Evolutionary conservation across 164 flowering plant genomes (phyloP).

Genomic region (Hamamelis virginiana): DNA sequence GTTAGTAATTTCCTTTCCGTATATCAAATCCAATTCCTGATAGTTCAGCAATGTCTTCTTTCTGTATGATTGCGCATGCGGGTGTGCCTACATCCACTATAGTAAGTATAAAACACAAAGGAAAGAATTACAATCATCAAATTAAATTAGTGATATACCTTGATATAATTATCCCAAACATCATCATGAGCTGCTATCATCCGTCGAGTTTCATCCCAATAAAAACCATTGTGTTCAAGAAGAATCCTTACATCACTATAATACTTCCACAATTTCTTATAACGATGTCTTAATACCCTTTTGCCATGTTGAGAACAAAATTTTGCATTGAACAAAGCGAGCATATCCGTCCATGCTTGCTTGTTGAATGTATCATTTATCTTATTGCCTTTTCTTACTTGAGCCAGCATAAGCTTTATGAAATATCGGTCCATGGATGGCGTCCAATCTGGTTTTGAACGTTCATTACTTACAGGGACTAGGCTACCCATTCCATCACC

Average conservation of each 20-base stretch:
- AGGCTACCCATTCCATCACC: conserved; percentile 33
- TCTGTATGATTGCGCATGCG: conserved; percentile 43
- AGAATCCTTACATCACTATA: conserved; percentile 37
- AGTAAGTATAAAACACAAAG: neutral
- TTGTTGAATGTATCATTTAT: conserved; percentile 43
- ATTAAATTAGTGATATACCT: conserved; percentile 29
- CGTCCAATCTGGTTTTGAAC: conserved; percentile 55
- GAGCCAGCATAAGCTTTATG: conserved; percentile 53
- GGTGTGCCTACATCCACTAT: conserved; percentile 34
- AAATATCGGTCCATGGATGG: conserved; percentile 53
- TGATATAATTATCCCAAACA: conserved; percentile 58
- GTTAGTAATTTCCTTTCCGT: conserved; percentile 24
- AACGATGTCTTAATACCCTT: conserved; percentile 55
- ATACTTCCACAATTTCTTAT: conserved; percentile 53
- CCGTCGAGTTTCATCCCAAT: conserved; percentile 49
- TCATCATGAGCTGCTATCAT: conserved; percentile 45
- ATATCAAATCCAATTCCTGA: conserved; percentile 40
- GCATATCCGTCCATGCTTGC: conserved; percentile 64
- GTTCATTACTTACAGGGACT: conserved; percentile 29
- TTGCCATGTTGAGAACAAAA: conserved; percentile 55
- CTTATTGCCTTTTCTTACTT: conserved; percentile 51
- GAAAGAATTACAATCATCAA: neutral
- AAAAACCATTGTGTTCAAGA: conserved; percentile 45
- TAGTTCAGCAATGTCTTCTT: conserved; percentile 41
- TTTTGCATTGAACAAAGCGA: conserved; percentile 43